Percentiles rank a stretch among this genome's conserved stretches.
Evolutionary conservation across 768 basidiomycete genomes (phyloP).

Genomic region (Panaeolus cyanescens): DNA sequence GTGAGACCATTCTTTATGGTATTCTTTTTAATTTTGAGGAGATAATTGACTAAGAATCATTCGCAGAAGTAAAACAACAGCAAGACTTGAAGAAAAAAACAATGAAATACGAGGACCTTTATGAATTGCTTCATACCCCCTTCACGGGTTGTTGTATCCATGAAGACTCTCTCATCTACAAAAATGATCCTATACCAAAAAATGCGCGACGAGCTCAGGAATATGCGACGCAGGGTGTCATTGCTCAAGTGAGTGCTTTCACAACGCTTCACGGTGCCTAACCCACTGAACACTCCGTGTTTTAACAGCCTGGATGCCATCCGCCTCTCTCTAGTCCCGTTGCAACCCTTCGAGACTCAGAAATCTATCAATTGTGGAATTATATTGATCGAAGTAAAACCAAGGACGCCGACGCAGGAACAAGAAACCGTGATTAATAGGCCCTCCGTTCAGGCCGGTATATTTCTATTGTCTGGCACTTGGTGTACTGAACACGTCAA

Average conservation of each 20-base stretch:
- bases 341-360: neutral
- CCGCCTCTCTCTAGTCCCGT: neutral
- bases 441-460: neutral
- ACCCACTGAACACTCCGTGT: neutral
- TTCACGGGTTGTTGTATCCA: neutral
- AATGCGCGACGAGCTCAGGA: neutral
- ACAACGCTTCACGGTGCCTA: neutral
- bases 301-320: neutral
- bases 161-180: neutral
- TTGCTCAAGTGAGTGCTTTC: neutral
- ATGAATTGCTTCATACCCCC: neutral
- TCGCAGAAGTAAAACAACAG: neutral
- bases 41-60: neutral
- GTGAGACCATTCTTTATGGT: neutral
- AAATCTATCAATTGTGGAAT: neutral
- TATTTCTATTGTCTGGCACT: neutral
- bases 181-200: neutral
- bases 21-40: too few species aligned
- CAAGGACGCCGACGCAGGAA: neutral
- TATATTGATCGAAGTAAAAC: neutral
- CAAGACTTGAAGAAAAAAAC: neutral
- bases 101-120: neutral
- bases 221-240: neutral
- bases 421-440: neutral
- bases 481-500: too few species aligned